phyloP scores from a whole-genome alignment of 1,284 basidiomycete genomes.

The Rhodotorula sp. region DNA sequence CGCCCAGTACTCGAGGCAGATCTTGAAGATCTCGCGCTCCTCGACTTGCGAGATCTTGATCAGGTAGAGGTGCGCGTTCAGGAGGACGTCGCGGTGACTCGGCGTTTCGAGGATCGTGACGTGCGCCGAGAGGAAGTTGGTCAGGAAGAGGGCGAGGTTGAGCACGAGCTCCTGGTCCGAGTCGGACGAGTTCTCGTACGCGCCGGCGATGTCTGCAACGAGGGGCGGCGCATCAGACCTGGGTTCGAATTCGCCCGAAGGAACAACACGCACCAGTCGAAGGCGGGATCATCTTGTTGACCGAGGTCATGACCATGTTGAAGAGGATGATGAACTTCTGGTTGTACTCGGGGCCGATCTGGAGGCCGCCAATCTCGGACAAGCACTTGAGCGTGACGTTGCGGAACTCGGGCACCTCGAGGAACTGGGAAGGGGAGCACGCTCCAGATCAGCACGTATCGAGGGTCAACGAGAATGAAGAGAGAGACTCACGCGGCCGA shows the following conservation, averaged over 20 bases:
- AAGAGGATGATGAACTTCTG: slow-evolving; percentile 96
- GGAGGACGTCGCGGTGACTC: slow-evolving; percentile 83
- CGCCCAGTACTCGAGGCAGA: slow-evolving; percentile 97
- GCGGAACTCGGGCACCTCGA: slow-evolving; percentile 94
- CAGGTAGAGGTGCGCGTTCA: slow-evolving; percentile 97
- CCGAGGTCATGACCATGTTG: slow-evolving; percentile 91
- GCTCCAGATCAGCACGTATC: background rate
- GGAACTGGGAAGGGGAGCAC: slow-evolving; percentile 62
- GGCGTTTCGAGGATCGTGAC: slow-evolving; percentile 90
- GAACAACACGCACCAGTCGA: slow-evolving; percentile 61
- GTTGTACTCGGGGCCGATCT: slow-evolving; percentile 97
- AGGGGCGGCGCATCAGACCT: slow-evolving; percentile 15
- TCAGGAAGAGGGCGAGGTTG: slow-evolving; percentile 93
- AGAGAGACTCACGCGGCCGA: slow-evolving; percentile 69
- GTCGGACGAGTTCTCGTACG: slow-evolving; percentile 86
- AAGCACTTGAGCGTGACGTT: slow-evolving; percentile 97
- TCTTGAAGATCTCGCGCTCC: slow-evolving; percentile 99
- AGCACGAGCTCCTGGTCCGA: slow-evolving; percentile 95
- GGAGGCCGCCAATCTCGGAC: slow-evolving; percentile 88
- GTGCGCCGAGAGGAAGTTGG: slow-evolving; percentile 88
- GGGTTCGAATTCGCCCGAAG: background rate
- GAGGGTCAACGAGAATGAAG: rapidly evolving
- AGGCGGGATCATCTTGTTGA: slow-evolving; percentile 97
- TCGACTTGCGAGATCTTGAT: slow-evolving; percentile 98
- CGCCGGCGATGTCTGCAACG: slow-evolving; percentile 71